Percentiles rank a stretch among this genome's conserved stretches.
These are phyloP conservation scores for Claviceps cyperi DNA, from an alignment of 2,329 filamentous ascomycete genomes.

Conservation along the genomic window DNA sequence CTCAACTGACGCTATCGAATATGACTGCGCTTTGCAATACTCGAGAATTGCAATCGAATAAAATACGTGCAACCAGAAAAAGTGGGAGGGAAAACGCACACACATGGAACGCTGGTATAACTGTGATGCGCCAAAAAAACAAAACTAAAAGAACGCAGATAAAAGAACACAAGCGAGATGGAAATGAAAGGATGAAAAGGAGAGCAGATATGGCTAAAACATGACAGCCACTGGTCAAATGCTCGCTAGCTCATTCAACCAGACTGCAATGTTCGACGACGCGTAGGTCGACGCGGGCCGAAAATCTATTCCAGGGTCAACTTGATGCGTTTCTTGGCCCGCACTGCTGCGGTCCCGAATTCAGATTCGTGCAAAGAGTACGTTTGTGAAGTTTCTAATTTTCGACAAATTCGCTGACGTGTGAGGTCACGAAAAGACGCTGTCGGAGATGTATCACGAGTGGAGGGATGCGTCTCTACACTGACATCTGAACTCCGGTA, in stretches of 20 bases:
- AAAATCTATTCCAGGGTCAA: slow-evolving; percentile 9
- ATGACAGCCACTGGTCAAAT: not conserved
- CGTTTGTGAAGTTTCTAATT: not conserved
- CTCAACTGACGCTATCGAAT: slow-evolving; percentile 13
- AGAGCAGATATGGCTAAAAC: not conserved
- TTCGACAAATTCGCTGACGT: not conserved
- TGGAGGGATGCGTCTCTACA: not conserved
- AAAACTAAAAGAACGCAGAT: not conserved
- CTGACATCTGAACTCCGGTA: not conserved
- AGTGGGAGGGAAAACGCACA: slow-evolving; percentile 2
- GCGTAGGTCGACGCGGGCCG: slow-evolving; percentile 5
- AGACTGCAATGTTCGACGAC: not conserved
- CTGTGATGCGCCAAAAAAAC: slow-evolving; percentile 8
- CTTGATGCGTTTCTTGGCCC: slow-evolving; percentile 4
- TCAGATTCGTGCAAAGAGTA: not conserved
- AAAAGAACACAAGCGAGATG: not conserved
- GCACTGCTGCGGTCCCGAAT: not conserved
- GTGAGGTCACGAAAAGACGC: not conserved
- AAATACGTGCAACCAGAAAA: not conserved
- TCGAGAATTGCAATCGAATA: not conserved
- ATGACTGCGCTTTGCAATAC: not conserved
- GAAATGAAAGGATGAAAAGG: not conserved
- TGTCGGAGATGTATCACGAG: not conserved
- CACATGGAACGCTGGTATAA: slow-evolving; percentile 5
- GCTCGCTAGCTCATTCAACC: slow-evolving; percentile 2